A percentile compares a stretch with the other conserved stretches of the same genome.
Conservation (phyloP, 2,329 filamentous ascomycete genomes). For the Talaromyces sp. region DNA sequence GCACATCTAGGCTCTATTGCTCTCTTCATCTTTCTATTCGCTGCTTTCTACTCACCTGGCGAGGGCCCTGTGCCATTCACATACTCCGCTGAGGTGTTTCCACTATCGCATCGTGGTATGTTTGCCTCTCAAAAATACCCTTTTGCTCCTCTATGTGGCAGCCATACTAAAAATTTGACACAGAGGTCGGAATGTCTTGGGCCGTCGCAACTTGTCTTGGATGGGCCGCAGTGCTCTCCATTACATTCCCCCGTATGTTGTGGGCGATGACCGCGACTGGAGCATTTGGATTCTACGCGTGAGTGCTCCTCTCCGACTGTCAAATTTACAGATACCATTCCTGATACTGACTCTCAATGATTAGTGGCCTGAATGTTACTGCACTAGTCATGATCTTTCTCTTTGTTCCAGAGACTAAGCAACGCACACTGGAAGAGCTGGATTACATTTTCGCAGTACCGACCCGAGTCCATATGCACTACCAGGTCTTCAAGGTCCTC, state of each 20-base stretch:
- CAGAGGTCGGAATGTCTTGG: slow-evolving; percentile 54
- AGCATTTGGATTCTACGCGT: slow-evolving; percentile 64
- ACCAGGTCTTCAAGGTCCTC: slow-evolving; percentile 59
- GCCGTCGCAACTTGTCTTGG: slow-evolving; percentile 50
- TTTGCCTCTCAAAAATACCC: slow-evolving; percentile 13
- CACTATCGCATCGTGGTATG: slow-evolving; percentile 56
- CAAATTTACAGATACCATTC: background rate
- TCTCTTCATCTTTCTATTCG: slow-evolving; percentile 67
- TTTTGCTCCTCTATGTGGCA: too few species aligned
- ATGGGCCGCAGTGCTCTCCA: slow-evolving; percentile 54
- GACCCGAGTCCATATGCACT: slow-evolving; percentile 58
- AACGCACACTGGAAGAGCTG: slow-evolving; percentile 57
- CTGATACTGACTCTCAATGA: slow-evolving; percentile 5
- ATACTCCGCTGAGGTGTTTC: slow-evolving; percentile 61
- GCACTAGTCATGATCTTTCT: slow-evolving; percentile 67
- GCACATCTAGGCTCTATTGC: slow-evolving; percentile 59
- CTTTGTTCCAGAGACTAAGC: slow-evolving; percentile 60
- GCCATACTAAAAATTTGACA: slow-evolving; percentile 27
- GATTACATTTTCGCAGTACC: slow-evolving; percentile 64
- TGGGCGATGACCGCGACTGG: slow-evolving; percentile 53
- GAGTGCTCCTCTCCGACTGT: slow-evolving; percentile 21
- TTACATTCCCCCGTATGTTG: slow-evolving; percentile 54
- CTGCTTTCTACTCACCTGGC: slow-evolving; percentile 65
- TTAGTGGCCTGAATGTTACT: slow-evolving; percentile 58
- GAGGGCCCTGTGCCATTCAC: slow-evolving; percentile 60